phyloP scores from a whole-genome alignment of 805 yeast genomes.

The Pichia scutulata region DNA sequence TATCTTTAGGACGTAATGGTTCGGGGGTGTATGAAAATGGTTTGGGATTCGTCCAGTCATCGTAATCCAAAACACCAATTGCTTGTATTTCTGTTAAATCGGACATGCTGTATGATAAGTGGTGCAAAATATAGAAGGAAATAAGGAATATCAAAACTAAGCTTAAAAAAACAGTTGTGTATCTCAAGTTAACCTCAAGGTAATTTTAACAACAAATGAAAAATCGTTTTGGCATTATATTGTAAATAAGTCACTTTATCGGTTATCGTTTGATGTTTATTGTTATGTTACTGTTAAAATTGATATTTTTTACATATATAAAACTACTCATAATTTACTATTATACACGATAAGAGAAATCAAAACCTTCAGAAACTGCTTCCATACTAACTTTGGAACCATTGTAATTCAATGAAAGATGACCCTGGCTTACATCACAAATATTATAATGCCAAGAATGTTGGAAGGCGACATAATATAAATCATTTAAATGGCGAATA shows the following conservation, averaged over 20 bases:
- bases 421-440: conserved; percentile 52
- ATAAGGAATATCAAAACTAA: no score
- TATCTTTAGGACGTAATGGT: conserved; percentile 23
- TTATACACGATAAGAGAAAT: conserved; percentile 30
- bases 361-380: conserved; percentile 53
- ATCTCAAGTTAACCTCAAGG: no score
- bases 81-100: background rate
- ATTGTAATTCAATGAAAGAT: conserved; percentile 29
- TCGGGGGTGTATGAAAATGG: conserved; percentile 11
- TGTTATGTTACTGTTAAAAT: no score
- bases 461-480: conserved; percentile 56
- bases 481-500: conserved; percentile 47
- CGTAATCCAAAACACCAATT: background rate
- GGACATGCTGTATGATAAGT: background rate
- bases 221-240: no score
- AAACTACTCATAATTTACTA: background rate
- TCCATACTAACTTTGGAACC: conserved; percentile 38
- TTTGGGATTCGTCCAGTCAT: conserved; percentile 6
- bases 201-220: no score
- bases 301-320: background rate
- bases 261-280: no score
- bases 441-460: conserved; percentile 74
- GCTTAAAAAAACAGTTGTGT: no score
- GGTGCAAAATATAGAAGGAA: no score
- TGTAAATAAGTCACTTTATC: no score